Evolutionary conservation across 139 green algal genomes (phyloP).

Genomic region (Micromonas commoda): DNA sequence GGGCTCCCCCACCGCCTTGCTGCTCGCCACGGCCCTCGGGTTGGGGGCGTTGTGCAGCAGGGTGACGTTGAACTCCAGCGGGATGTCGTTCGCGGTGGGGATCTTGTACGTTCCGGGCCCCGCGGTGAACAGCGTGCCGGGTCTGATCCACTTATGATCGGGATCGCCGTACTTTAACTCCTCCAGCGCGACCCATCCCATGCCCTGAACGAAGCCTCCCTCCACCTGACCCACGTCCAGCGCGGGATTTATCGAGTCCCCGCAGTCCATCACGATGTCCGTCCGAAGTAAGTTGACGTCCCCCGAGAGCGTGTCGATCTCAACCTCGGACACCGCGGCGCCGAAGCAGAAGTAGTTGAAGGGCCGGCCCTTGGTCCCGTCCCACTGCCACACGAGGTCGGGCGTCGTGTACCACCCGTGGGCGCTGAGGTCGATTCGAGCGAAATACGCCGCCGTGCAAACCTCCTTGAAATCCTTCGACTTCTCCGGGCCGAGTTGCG

Average conservation of each 20-base stretch:
- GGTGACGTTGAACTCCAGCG: constrained; percentile 65
- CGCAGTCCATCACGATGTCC: constrained; percentile 92
- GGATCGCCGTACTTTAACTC: constrained; percentile 92
- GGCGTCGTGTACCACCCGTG: constrained; percentile 94
- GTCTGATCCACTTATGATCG: constrained; percentile 52
- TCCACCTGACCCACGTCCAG: constrained; percentile 96
- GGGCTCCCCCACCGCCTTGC: constrained; percentile 92
- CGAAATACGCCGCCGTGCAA: constrained; percentile 68
- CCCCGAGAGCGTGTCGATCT: constrained; percentile 84
- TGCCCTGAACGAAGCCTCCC: constrained; percentile 87
- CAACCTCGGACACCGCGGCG: constrained; percentile 67
- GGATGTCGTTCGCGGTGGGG: constrained; percentile 91
- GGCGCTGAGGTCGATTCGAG: constrained; percentile 80
- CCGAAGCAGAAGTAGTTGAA: constrained; percentile 92
- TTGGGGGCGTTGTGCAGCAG: constrained; percentile 77
- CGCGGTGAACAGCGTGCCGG: constrained; percentile 73
- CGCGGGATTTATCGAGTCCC: constrained; percentile 86
- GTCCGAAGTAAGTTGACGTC: constrained; percentile 64
- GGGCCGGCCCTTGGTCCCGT: constrained; percentile 56
- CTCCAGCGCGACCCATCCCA: constrained; percentile 91
- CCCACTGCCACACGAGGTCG: constrained; percentile 58
- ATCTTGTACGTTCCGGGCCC: constrained; percentile 89
- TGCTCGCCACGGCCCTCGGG: constrained; percentile 70
- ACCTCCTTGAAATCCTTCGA: constrained; percentile 48
- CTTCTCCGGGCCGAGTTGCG: not conserved